phyloP scores from a whole-genome alignment of 768 basidiomycete genomes.

The Kondoa malvinella region DNA sequence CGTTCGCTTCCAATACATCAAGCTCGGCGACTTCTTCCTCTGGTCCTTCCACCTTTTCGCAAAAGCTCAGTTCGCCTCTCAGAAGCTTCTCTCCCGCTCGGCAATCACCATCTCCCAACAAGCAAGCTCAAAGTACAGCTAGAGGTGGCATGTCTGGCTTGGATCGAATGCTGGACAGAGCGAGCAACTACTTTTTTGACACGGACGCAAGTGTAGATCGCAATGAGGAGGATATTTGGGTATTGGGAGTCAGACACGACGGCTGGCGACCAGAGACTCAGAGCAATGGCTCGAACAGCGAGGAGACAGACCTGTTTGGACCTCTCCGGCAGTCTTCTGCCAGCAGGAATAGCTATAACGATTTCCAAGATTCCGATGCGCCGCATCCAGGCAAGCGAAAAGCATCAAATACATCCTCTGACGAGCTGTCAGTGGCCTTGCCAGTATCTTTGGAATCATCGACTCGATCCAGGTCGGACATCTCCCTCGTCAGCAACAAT shows the following conservation, averaged over 20 bases:
- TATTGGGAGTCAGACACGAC: constrained; percentile 64
- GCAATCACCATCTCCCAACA: neutral
- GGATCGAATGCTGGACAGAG: constrained; percentile 65
- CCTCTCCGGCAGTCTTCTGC: constrained; percentile 16
- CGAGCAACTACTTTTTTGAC: constrained; percentile 77
- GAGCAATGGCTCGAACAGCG: neutral
- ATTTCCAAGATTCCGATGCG: constrained; percentile 24
- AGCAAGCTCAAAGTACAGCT: neutral
- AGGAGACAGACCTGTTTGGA: constrained; percentile 19
- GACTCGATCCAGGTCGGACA: neutral
- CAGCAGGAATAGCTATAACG: constrained; percentile 9
- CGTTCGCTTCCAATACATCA: neutral
- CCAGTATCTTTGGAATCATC: neutral
- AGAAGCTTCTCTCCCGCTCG: neutral
- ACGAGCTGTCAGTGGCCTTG: constrained; percentile 25
- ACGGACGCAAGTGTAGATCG: constrained; percentile 70
- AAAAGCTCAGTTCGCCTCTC: neutral
- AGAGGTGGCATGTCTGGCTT: constrained; percentile 18
- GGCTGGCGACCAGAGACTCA: constrained; percentile 38
- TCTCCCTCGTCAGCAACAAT: neutral
- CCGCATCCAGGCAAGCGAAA: neutral
- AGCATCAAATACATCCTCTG: constrained; percentile 29
- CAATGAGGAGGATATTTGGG: constrained; percentile 69
- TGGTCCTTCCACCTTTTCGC: neutral
- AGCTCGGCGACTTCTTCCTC: neutral